Evolutionary conservation across 2,329 filamentous ascomycete species (phyloP).

Genomic region (Cercospora zeina): DNA sequence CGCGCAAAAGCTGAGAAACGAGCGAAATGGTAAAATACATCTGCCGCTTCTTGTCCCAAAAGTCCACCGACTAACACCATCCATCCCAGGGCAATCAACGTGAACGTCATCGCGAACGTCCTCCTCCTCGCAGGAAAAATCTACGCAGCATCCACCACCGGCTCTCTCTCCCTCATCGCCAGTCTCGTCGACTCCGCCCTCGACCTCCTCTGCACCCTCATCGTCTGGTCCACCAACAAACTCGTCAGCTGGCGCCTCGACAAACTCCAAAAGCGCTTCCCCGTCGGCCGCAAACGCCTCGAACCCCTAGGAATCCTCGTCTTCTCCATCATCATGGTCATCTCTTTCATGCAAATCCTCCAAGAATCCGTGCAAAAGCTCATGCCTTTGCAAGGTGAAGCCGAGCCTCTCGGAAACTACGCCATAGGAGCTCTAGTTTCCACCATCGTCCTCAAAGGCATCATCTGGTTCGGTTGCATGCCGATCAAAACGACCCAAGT

Average conservation of each 20-base stretch:
- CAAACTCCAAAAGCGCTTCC: constrained; percentile 56
- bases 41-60: neutral
- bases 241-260: constrained; percentile 59
- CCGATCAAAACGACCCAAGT: constrained; percentile 64
- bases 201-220: constrained; percentile 61
- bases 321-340: constrained; percentile 64
- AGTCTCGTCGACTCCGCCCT: constrained; percentile 63
- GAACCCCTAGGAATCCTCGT: constrained; percentile 64
- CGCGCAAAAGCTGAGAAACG: constrained; percentile 50
- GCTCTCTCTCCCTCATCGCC: constrained; percentile 62
- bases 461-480: constrained; percentile 61
- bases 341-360: constrained; percentile 62
- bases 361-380: constrained; percentile 62
- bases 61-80: neutral
- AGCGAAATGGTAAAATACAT: constrained; percentile 48
- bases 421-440: constrained; percentile 60
- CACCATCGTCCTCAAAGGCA: constrained; percentile 60
- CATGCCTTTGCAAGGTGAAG: constrained; percentile 51
- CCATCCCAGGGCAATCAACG: constrained; percentile 52
- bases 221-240: constrained; percentile 61
- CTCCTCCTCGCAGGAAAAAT: constrained; percentile 58
- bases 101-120: constrained; percentile 63
- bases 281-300: constrained; percentile 58
- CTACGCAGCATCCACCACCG: constrained; percentile 56
- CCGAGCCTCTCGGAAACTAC: constrained; percentile 53